Percentiles rank a stretch among this genome's conserved stretches.
phyloP scores from a whole-genome alignment of 805 yeast genomes.

The Maudiozyma serrabonitensis region DNA sequence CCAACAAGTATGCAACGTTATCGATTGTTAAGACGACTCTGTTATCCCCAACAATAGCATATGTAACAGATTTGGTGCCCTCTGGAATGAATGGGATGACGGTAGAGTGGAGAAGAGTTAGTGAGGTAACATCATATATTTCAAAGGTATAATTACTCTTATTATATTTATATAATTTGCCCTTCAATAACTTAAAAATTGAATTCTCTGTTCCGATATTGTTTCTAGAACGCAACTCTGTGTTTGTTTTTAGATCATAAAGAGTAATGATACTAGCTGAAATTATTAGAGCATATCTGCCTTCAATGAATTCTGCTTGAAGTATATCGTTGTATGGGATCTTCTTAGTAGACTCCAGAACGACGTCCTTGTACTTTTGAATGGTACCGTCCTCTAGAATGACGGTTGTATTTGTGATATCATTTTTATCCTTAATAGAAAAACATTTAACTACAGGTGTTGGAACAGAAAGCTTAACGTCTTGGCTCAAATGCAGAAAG shows the following conservation, averaged over 20 bases:
- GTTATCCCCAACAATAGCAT: constrained; percentile 23
- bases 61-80: constrained; percentile 9
- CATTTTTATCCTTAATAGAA: constrained; percentile 5
- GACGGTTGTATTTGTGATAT: constrained; percentile 9
- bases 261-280: constrained; percentile 2
- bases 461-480: constrained; percentile 4
- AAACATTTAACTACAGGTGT: constrained; percentile 4
- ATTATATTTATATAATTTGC: constrained; percentile 6
- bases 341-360: not conserved
- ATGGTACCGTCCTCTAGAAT: constrained; percentile 24
- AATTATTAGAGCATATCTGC: constrained; percentile 5
- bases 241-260: constrained; percentile 6
- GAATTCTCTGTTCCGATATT: not conserved
- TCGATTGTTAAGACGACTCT: constrained; percentile 23
- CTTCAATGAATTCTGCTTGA: constrained; percentile 7
- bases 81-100: constrained; percentile 20
- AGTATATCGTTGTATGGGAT: constrained; percentile 7
- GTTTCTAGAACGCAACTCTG: constrained; percentile 7
- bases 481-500: constrained; percentile 4
- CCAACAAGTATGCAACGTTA: constrained; percentile 22
- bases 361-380: constrained; percentile 16
- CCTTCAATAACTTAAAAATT: constrained; percentile 2
- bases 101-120: constrained; percentile 6
- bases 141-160: constrained; percentile 1
- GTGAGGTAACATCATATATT: constrained; percentile 7